These are phyloP conservation scores for Paecilomyces niveus DNA, from an alignment of 2,329 filamentous ascomycete species.

Conservation along the genomic window DNA sequence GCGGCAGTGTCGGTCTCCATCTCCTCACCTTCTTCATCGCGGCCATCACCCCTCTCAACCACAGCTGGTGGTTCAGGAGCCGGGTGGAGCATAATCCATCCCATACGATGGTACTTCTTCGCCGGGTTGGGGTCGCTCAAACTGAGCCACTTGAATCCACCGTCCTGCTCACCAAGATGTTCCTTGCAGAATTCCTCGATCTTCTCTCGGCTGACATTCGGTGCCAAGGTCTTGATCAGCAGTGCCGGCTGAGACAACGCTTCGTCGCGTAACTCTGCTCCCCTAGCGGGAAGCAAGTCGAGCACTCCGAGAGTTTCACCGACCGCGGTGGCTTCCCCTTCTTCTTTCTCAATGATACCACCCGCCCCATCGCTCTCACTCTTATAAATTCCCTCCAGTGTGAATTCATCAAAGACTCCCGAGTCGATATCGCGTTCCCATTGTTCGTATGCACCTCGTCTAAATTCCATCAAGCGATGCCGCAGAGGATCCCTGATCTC, in stretches of 20 bases:
- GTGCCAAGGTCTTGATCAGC: slow-evolving; percentile 95
- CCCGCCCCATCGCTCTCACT: slow-evolving; percentile 82
- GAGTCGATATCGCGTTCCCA: slow-evolving; percentile 84
- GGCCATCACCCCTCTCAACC: slow-evolving; percentile 64
- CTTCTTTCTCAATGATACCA: slow-evolving; percentile 84
- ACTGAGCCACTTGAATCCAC: slow-evolving; percentile 92
- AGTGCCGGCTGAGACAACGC: slow-evolving; percentile 82
- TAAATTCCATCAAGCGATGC: slow-evolving; percentile 68
- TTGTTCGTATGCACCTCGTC: slow-evolving; percentile 69
- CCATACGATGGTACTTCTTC: slow-evolving; percentile 95
- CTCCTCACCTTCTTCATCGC: slow-evolving; percentile 59
- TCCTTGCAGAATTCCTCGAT: slow-evolving; percentile 93
- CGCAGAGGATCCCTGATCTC: slow-evolving; percentile 72
- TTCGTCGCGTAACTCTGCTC: slow-evolving; percentile 83
- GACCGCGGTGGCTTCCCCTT: slow-evolving; percentile 83
- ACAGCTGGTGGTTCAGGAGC: slow-evolving; percentile 59
- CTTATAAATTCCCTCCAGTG: slow-evolving; percentile 88
- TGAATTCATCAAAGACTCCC: slow-evolving; percentile 89
- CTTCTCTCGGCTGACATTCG: slow-evolving; percentile 88
- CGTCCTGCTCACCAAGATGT: slow-evolving; percentile 81
- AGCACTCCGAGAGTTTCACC: slow-evolving; percentile 91
- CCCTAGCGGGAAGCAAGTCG: slow-evolving; percentile 75
- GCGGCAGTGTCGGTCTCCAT: slow-evolving; percentile 31
- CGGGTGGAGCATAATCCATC: slow-evolving; percentile 94
- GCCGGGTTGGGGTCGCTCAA: slow-evolving; percentile 94